A percentile compares a stretch with the other conserved stretches of the same genome.
Evolutionary conservation across 345 rosid species (phyloP).

Genomic region (Lagerstroemia speciosa): DNA sequence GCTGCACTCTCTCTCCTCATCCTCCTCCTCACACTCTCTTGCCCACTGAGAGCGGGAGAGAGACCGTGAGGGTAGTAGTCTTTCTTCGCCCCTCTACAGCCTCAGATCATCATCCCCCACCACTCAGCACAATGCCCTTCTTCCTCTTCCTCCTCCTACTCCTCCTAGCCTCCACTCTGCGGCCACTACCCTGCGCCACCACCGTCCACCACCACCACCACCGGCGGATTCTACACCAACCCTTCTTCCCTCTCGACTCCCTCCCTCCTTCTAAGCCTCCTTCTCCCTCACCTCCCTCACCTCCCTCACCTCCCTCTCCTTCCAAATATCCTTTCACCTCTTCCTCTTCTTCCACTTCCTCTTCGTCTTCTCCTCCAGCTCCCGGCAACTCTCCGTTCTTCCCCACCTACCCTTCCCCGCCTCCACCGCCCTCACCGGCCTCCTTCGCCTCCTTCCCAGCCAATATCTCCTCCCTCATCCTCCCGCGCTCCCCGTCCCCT

Average conservation of each 20-base stretch:
- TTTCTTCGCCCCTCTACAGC: no score
- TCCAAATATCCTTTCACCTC: slow-evolving; percentile 51
- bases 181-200: slow-evolving; percentile 6
- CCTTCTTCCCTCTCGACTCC: slow-evolving; percentile 44
- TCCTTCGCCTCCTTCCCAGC: slow-evolving; percentile 84
- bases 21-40: background rate
- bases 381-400: slow-evolving; percentile 60
- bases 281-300: slow-evolving; percentile 14
- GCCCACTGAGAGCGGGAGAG: slow-evolving; percentile 6
- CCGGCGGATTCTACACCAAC: slow-evolving; percentile 79
- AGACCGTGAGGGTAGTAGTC: background rate
- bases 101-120: no score
- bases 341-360: slow-evolving; percentile 28
- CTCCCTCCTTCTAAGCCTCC: slow-evolving; percentile 26
- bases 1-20: slow-evolving; percentile 3
- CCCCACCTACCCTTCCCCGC: slow-evolving; percentile 60
- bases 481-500: slow-evolving; percentile 57
- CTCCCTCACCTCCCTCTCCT: slow-evolving; percentile 17
- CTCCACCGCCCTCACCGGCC: slow-evolving; percentile 62
- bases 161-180: slow-evolving; percentile 13
- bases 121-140: slow-evolving; percentile 6
- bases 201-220: slow-evolving; percentile 21
- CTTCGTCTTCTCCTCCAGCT: slow-evolving; percentile 30
- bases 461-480: slow-evolving; percentile 76
- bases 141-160: slow-evolving; percentile 19